Evolutionary conservation across 1,284 basidiomycete genomes (phyloP), one percentile per base, ranked within the genome.

Genomic region (Heterobasidion parviporum): DNA sequence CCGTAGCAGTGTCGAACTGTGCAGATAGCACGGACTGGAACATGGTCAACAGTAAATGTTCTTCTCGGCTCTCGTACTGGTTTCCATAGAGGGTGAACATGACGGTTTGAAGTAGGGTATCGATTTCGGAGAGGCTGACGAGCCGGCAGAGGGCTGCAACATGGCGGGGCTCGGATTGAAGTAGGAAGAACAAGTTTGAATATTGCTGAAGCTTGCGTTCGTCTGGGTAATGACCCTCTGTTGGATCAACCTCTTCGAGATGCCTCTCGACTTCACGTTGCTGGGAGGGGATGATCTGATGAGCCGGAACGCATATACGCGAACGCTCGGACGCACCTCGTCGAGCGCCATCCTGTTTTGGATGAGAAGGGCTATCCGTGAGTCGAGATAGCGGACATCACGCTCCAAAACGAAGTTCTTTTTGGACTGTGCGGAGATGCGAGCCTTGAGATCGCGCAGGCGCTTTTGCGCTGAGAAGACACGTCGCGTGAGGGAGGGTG

Each of bases 81-180:
- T 98, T 98, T 63, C 96, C 97, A 71, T 98, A 99, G 38, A 99
- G 83, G 16, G 96, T 98, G 74, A 99, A 99, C 97, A 99, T 99
- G 73, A 99, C 96, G 4, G 97, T 99, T 72, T 99, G 97, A 26
- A 99, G 83, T 55, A 99, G 87, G 45, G 95, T 98, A 73, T 99
- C 96, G 65, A 99, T 98, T 76, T 99, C 96, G 49, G 91, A 85
- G 45, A 99, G 74, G 62, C 89, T 93, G 72, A 99, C 97, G 56
- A 99, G 87, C n/a, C 97, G 88, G 68, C 97, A 99, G 46, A 99
- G 83, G 26, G 92, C 85, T 41, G 97, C 97, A 63, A 98, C 89
- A 71, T 99, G 97, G 53, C 95, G 83, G 14, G 97, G 97, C 68
- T 99, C 97, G 46, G 92, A 94, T 69, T 99, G 97, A 38, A 99